phyloP scores from a whole-genome alignment of 306 rosid species.

The Notholithocarpus densiflorus region DNA sequence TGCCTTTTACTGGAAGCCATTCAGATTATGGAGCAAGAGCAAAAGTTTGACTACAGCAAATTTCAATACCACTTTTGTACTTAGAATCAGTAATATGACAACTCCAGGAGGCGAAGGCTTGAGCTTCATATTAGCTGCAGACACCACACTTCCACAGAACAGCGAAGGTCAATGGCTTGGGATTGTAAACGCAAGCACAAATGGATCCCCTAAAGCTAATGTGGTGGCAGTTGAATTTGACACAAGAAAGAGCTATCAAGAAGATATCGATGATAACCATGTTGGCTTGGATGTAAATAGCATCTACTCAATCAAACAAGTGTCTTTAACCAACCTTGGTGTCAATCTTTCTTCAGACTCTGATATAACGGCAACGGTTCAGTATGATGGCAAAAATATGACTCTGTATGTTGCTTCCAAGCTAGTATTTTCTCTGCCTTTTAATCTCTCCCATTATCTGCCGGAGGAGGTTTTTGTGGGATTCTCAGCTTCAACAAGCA shows the following conservation, averaged over 20 bases:
- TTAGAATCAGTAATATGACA: slow-evolving; percentile 9
- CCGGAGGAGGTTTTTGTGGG: slow-evolving; percentile 49
- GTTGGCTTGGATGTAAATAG: slow-evolving; percentile 66
- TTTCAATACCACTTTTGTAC: slow-evolving; percentile 41
- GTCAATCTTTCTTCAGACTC: slow-evolving; percentile 13
- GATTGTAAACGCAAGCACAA: slow-evolving; percentile 40
- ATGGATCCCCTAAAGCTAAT: slow-evolving; percentile 41
- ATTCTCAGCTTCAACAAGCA: slow-evolving; percentile 69
- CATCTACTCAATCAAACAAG: slow-evolving; percentile 38
- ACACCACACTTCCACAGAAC: slow-evolving; percentile 21
- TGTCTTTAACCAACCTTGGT: slow-evolving; percentile 27
- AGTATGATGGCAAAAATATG: slow-evolving; percentile 29
- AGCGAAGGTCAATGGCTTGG: slow-evolving; percentile 45
- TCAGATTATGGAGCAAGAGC: slow-evolving; percentile 31
- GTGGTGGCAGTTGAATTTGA: slow-evolving; percentile 74
- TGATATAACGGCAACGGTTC: slow-evolving; percentile 3
- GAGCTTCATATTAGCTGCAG: slow-evolving; percentile 39
- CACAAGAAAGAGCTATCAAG: slow-evolving; percentile 43
- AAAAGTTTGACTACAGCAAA: slow-evolving; percentile 14
- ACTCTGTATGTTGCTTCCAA: slow-evolving; percentile 17
- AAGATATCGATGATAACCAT: slow-evolving; percentile 54
- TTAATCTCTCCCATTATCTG: slow-evolving; percentile 43
- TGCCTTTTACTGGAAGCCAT: slow-evolving; percentile 22
- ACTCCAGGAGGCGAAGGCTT: slow-evolving; percentile 43
- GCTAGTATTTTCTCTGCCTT: slow-evolving; percentile 12